phyloP scores from a whole-genome alignment of 2,329 filamentous ascomycete species.

The Fusarium citri region DNA sequence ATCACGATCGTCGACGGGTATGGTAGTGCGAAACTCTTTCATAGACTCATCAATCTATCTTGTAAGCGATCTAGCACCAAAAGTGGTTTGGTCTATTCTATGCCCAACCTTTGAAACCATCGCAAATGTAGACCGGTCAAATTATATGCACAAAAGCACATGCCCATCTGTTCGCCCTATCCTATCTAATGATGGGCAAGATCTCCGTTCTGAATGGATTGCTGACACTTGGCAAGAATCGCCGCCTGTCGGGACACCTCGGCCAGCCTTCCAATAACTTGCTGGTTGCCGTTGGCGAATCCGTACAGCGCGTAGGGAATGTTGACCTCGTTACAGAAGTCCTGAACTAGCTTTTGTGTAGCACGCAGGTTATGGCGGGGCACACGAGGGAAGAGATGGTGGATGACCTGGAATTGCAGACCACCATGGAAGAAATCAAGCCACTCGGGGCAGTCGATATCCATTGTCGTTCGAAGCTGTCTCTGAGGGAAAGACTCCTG shows the following conservation, averaged over 20 bases:
- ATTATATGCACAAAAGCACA: constrained; percentile 28
- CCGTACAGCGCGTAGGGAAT: constrained; percentile 89
- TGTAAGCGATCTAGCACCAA: background rate
- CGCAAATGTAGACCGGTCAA: background rate
- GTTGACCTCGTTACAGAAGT: constrained; percentile 84
- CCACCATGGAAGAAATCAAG: constrained; percentile 91
- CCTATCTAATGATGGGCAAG: constrained; percentile 31
- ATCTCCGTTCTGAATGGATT: constrained; percentile 55
- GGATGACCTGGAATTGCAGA: constrained; percentile 89
- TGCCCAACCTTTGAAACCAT: background rate
- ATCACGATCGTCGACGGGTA: constrained; percentile 16
- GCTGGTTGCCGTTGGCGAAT: constrained; percentile 84
- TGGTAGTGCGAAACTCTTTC: background rate
- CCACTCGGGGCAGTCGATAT: constrained; percentile 88
- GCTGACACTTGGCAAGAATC: constrained; percentile 81
- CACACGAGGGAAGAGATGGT: constrained; percentile 86
- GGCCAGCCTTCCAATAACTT: constrained; percentile 79
- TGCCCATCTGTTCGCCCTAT: background rate
- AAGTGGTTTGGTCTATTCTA: constrained; percentile 1
- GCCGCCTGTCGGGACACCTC: constrained; percentile 84
- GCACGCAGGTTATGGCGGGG: constrained; percentile 85
- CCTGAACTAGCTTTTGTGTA: constrained; percentile 79
- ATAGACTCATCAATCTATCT: constrained; percentile 24
- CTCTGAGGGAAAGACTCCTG: constrained; percentile 89
- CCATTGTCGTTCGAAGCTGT: constrained; percentile 94